phyloP scores from a whole-genome alignment of 352 stramenopile genomes.

The Phytophthora citricola region DNA sequence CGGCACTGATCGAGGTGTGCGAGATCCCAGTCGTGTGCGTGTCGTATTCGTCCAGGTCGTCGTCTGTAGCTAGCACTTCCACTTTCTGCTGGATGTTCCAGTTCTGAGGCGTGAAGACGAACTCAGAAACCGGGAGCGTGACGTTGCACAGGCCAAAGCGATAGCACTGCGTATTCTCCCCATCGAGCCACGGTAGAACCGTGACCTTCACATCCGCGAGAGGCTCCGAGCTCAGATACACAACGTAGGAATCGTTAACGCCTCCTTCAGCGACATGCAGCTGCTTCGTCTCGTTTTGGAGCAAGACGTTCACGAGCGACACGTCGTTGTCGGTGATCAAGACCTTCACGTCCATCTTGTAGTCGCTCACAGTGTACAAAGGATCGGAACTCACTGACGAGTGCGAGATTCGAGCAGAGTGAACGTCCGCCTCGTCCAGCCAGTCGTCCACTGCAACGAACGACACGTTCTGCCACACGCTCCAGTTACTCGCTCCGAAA shows the following conservation, averaged over 20 bases:
- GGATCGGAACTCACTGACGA: constrained; percentile 51
- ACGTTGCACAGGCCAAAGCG: too few relatives aligned
- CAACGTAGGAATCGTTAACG: constrained; percentile 89
- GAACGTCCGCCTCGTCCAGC: constrained; percentile 58
- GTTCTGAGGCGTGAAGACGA: too few relatives aligned
- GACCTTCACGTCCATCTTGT: constrained; percentile 42
- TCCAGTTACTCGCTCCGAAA: constrained; percentile 75
- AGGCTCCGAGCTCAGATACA: too few relatives aligned
- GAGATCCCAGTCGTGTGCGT: too few relatives aligned
- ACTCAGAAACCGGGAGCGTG: too few relatives aligned
- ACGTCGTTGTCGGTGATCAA: constrained; percentile 73
- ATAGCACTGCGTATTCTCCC: too few relatives aligned
- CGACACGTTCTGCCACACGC: constrained; percentile 59
- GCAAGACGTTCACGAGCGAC: constrained; percentile 66
- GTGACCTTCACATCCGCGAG: too few relatives aligned
- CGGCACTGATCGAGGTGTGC: too few relatives aligned
- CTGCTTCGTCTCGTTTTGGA: constrained; percentile 35
- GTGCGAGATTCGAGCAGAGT: constrained; percentile 61
- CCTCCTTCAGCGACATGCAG: constrained; percentile 75
- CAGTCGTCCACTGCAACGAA: constrained; percentile 71
- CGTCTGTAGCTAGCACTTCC: too few relatives aligned
- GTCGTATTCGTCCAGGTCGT: too few relatives aligned
- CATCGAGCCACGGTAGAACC: too few relatives aligned
- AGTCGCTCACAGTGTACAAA: constrained; percentile 49
- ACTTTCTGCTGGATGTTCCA: too few relatives aligned